Percentiles rank a stretch among this genome's conserved stretches.
phyloP scores from a whole-genome alignment of 305 asterid genomes.

The Solanum hybrid region DNA sequence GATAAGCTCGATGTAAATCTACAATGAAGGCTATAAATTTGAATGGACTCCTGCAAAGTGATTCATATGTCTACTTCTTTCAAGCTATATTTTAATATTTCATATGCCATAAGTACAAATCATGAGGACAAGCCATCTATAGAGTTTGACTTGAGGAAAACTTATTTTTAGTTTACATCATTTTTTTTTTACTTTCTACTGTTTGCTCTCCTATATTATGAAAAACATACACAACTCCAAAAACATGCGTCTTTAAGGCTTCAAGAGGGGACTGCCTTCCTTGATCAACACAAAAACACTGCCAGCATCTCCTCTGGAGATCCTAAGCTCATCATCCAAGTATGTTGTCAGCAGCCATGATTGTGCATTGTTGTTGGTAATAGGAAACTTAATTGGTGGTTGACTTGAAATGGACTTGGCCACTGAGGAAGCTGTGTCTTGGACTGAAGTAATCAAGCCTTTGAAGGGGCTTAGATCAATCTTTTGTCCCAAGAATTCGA shows the following conservation, averaged over 20 bases:
- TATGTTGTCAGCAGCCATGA: slow-evolving; percentile 92
- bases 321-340: slow-evolving; percentile 75
- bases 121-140: not conserved
- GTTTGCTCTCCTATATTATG: not conserved
- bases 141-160: not conserved
- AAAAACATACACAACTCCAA: not conserved
- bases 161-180: not conserved
- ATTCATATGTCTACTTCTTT: not conserved
- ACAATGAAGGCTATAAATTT: not conserved
- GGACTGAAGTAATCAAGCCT: slow-evolving; percentile 64
- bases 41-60: not conserved
- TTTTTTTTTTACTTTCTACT: not conserved
- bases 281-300: slow-evolving; percentile 76
- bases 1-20: not conserved
- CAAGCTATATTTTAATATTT: not conserved
- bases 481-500: slow-evolving; percentile 68
- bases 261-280: slow-evolving; percentile 58
- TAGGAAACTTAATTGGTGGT: slow-evolving; percentile 71
- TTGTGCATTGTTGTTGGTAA: slow-evolving; percentile 45
- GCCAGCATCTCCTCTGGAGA: slow-evolving; percentile 85
- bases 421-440: slow-evolving; percentile 77
- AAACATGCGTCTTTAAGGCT: slow-evolving; percentile 7
- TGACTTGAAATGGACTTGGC: slow-evolving; percentile 68
- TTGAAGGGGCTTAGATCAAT: slow-evolving; percentile 80
- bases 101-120: not conserved